phyloP scores from a whole-genome alignment of 768 basidiomycete species.

The Auriculariales sp. region DNA sequence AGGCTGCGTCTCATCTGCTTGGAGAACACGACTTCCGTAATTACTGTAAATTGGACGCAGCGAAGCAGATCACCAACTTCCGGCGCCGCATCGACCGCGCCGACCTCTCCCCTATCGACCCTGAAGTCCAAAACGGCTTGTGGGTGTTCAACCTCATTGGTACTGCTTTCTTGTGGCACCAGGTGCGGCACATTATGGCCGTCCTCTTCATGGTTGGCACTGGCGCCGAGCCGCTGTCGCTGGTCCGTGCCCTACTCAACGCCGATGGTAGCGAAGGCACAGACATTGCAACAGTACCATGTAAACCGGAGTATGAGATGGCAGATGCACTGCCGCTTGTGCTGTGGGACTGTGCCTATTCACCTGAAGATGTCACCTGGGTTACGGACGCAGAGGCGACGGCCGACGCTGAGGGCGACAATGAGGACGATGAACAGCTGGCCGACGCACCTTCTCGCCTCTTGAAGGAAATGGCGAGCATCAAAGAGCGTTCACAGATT shows the following conservation, averaged over 20 bases:
- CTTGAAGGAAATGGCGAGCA: slow-evolving; percentile 36
- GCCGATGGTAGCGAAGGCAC: slow-evolving; percentile 29
- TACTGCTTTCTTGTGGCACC: slow-evolving; percentile 85
- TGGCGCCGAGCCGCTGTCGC: slow-evolving; percentile 55
- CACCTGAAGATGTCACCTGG: slow-evolving; percentile 56
- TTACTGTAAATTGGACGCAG: slow-evolving; percentile 82
- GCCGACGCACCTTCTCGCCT: slow-evolving; percentile 20
- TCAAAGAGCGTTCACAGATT: slow-evolving; percentile 46
- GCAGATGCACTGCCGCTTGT: slow-evolving; percentile 82
- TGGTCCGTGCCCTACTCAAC: slow-evolving; percentile 65
- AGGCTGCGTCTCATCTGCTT: slow-evolving; percentile 53
- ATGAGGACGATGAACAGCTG: no score
- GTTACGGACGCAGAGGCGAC: slow-evolving; percentile 35
- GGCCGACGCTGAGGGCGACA: slow-evolving; percentile 8
- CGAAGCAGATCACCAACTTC: slow-evolving; percentile 81
- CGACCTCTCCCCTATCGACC: slow-evolving; percentile 34
- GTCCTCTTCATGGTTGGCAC: slow-evolving; percentile 78
- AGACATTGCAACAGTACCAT: slow-evolving; percentile 30
- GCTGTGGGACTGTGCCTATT: slow-evolving; percentile 80
- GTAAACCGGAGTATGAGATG: slow-evolving; percentile 88
- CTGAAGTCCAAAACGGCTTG: slow-evolving; percentile 17
- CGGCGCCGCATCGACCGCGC: slow-evolving; percentile 52
- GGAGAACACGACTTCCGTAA: slow-evolving; percentile 95
- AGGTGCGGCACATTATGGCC: slow-evolving; percentile 90
- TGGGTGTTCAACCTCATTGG: slow-evolving; percentile 79